Base-by-base conservation (phyloP, 2,329 filamentous ascomycete genomes). In the Botryosphaeria dothidea region DNA sequence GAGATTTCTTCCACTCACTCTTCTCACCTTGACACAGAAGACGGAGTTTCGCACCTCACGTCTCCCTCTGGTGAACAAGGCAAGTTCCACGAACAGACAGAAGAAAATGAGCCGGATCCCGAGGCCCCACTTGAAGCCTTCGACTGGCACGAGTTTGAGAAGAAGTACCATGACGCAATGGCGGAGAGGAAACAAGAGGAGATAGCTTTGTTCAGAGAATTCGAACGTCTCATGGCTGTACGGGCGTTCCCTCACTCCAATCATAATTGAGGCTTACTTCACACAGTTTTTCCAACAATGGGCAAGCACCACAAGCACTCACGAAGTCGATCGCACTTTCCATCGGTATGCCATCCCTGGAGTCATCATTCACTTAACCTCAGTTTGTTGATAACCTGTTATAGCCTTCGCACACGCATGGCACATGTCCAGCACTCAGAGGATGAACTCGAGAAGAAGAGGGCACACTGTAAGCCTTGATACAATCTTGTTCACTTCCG, bases 101-200 rank as follows among this genome's bases (percentile, higher is more conserved):
- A 75, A 2, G 62, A 65, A 1, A 49, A 52, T n/a, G 52, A 51
- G 17, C 43, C 61, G 23, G 63, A 65, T 61, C 54, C 54, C 25
- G 43, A 41, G 31, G 21, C 19, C 11, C 54, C 54, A 3, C 78
- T 92, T 66, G 77, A 80, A 51, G 62, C 79, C 72, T 92, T 91
- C 71, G 87, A 93, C 77, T 97, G 93, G 93, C 82, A 88, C 2
- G 85, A 89, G n/a, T 88, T 97, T 34, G 84, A 93, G 75, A 73
- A 80, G 1, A 86, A 87, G 46, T 96, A 93, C 70, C 83, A 89
- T 66, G 79, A 85, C 61, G 87, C 87, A 19, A 85, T 96, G 70
- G 78, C 81, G 15, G 82, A 88, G 45, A 85, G 89, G 36, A 84
- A 88, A 60, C 80, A 82, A 2, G 79, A 87, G 2, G 92, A 97